A percentile compares a stretch with the other conserved stretches of the same genome.
Evolutionary conservation across 108 stramenopile genomes (phyloP).

Genomic region (Skeletonema grethae): DNA sequence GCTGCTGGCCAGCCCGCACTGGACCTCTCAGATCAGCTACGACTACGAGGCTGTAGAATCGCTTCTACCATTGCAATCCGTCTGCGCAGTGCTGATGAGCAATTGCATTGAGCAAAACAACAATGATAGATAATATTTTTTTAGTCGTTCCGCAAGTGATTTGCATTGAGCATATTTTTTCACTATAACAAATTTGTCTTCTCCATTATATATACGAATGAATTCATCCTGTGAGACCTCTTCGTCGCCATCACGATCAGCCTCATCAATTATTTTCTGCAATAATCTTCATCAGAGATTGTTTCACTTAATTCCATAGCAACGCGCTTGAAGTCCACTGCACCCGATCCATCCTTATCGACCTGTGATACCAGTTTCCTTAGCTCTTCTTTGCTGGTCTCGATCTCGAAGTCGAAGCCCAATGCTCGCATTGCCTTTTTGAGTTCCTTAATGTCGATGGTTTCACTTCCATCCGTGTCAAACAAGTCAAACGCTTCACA

Average conservation of each 20-base stretch:
- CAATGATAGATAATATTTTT: background rate
- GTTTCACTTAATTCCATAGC: constrained; percentile 90
- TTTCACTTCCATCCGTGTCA: constrained; percentile 80
- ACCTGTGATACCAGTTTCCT: constrained; percentile 82
- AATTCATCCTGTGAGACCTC: constrained; percentile 86
- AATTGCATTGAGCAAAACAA: too few relatives aligned
- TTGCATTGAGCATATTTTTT: too few relatives aligned
- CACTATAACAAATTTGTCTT: constrained; percentile 60
- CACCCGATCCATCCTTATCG: constrained; percentile 87
- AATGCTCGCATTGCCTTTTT: constrained; percentile 91
- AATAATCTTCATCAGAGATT: constrained; percentile 91
- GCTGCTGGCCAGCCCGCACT: too few relatives aligned
- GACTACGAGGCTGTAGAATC: too few relatives aligned
- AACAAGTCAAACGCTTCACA: constrained; percentile 84
- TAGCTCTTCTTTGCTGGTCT: constrained; percentile 91
- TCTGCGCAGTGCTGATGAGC: too few relatives aligned
- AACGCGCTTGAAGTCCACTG: constrained; percentile 90
- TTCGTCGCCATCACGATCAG: constrained; percentile 74
- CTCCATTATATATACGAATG: constrained; percentile 89
- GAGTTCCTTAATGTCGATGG: constrained; percentile 90
- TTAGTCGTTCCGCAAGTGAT: background rate
- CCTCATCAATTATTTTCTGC: constrained; percentile 90
- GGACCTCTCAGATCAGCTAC: too few relatives aligned
- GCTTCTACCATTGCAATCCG: too few relatives aligned
- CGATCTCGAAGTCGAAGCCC: too few relatives aligned